Evolutionary conservation across 164 flowering plant species (phyloP).

Genomic region (Vitis amurensis): DNA sequence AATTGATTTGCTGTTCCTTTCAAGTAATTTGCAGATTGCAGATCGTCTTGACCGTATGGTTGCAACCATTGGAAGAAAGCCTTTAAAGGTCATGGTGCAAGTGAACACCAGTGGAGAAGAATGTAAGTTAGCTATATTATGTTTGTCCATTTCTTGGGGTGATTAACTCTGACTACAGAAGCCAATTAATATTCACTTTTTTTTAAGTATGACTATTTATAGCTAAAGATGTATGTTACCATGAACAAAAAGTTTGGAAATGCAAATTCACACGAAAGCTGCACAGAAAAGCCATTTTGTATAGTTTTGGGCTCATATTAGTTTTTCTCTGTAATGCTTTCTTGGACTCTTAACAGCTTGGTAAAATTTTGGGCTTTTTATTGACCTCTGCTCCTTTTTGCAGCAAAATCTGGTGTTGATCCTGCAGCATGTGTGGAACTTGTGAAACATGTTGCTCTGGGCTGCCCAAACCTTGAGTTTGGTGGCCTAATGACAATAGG

Average conservation of each 20-base stretch:
- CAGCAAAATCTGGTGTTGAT: slow-evolving; percentile 91
- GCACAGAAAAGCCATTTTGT: too few species aligned
- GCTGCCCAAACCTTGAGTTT: slow-evolving; percentile 82
- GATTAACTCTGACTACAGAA: too few species aligned
- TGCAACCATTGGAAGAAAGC: slow-evolving; percentile 69
- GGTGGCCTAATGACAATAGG: slow-evolving; percentile 98
- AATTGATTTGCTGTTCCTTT: background rate
- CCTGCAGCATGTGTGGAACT: slow-evolving; percentile 83
- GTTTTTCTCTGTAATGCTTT: too few species aligned
- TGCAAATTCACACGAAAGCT: too few species aligned
- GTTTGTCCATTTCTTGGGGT: background rate
- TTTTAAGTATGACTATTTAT: too few species aligned
- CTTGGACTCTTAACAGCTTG: too few species aligned
- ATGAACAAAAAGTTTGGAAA: too few species aligned
- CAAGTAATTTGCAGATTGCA: slow-evolving; percentile 58
- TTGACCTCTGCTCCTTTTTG: slow-evolving; percentile 10
- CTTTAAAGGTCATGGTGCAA: slow-evolving; percentile 85
- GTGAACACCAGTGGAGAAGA: slow-evolving; percentile 96
- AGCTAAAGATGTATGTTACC: too few species aligned
- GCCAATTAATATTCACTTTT: too few species aligned
- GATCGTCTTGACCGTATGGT: slow-evolving; percentile 74
- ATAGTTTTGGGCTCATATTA: too few species aligned
- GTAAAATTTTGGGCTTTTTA: background rate
- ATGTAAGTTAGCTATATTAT: slow-evolving; percentile 86
- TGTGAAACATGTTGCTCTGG: slow-evolving; percentile 63